These are phyloP conservation scores for Pseudogymnoascus sp. DNA, from an alignment of 2,329 filamentous ascomycete genomes.

Conservation along the genomic window DNA sequence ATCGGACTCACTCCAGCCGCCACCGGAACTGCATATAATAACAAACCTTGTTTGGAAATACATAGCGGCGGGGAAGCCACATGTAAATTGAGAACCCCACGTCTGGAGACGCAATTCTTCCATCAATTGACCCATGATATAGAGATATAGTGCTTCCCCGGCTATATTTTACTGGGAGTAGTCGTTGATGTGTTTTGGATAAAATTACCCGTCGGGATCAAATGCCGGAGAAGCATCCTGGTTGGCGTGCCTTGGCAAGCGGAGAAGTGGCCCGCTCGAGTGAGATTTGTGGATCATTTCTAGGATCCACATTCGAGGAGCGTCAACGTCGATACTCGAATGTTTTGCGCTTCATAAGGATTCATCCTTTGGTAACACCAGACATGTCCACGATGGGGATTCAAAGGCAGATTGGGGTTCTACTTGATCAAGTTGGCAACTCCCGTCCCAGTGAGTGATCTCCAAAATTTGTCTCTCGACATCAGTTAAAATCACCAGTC, in stretches of 20 bases:
- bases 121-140: not conserved
- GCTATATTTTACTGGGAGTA: not conserved
- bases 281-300: not conserved
- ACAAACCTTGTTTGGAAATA: not conserved
- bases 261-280: not conserved
- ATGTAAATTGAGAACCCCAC: not conserved
- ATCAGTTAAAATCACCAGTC: not conserved
- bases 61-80: not conserved
- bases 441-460: too few species aligned
- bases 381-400: not conserved
- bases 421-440: not conserved
- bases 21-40: not conserved
- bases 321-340: not conserved
- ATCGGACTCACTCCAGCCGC: not conserved
- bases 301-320: not conserved
- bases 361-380: not conserved
- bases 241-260: slow-evolving; percentile 3
- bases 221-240: not conserved
- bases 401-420: not conserved
- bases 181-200: not conserved
- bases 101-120: not conserved
- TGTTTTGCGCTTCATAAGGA: not conserved
- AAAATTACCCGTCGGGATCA: not conserved
- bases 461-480: not conserved
- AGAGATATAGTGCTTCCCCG: not conserved